These are phyloP conservation scores for Echeveria elegans DNA, from an alignment of 164 flowering plant genomes.

Conservation along the genomic window DNA sequence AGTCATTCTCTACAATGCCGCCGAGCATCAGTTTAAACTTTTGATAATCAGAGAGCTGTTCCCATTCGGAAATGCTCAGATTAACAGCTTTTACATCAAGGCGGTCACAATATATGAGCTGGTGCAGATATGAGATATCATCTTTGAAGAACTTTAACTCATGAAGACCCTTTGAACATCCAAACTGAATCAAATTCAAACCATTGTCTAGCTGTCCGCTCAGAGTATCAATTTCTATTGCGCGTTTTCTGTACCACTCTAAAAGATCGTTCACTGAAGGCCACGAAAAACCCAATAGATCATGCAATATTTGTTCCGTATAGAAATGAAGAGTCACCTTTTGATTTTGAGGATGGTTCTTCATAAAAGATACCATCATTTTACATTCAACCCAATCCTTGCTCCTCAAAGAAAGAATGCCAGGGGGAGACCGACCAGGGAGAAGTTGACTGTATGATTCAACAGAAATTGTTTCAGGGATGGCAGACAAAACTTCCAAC, in stretches of 20 bases:
- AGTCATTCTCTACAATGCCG: conserved; percentile 62
- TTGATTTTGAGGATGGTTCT: conserved; percentile 22
- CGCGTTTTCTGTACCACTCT: conserved; percentile 77
- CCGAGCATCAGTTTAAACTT: conserved; percentile 77
- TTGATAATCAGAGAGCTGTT: conserved; percentile 70
- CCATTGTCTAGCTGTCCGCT: conserved; percentile 89
- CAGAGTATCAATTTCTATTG: conserved; percentile 61
- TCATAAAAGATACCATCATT: conserved; percentile 42
- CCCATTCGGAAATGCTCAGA: conserved; percentile 68
- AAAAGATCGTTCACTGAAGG: conserved; percentile 61
- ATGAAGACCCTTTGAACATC: conserved; percentile 57
- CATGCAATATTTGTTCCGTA: conserved; percentile 70
- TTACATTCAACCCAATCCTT: conserved; percentile 96
- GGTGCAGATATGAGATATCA: conserved; percentile 56
- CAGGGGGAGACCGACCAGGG: conserved; percentile 82
- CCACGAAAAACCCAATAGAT: conserved; percentile 53
- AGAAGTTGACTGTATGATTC: conserved; percentile 86
- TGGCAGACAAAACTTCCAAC: conserved; percentile 64
- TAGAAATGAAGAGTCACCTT: conserved; percentile 26
- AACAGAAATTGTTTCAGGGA: conserved; percentile 91
- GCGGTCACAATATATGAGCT: conserved; percentile 64
- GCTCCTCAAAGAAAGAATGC: conserved; percentile 48
- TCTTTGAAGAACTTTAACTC: conserved; percentile 59
- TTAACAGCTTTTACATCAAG: conserved; percentile 34
- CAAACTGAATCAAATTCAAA: conserved; percentile 67